Base-by-base conservation (phyloP, 176 grass and related monocot species). In the Cocos nucifera region DNA sequence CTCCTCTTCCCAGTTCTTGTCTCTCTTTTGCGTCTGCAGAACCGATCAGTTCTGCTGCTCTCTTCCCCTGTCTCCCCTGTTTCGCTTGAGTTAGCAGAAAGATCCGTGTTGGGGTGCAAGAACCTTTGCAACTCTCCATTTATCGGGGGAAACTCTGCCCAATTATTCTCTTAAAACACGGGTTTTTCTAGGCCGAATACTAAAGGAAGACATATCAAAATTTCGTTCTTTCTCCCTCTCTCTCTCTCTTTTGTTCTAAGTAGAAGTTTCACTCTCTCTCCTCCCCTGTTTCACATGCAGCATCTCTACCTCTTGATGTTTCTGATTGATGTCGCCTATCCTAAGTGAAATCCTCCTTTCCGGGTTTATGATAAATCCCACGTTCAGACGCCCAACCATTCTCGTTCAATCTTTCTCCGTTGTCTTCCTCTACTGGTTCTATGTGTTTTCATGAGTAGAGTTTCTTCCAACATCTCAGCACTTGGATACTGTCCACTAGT, bases 381-480 rank as follows among this genome's bases (percentile, higher is more conserved):
- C 27, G 19, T 62, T 80, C 55, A 61, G 72, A 69, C 77, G 63
- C 21, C 49, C 62, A n/a, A 80, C 78, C 32, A 62, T 80, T 23
- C 63, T 83, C 49, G 89, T 82, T 15, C 85, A 95, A 54, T 95
- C 89, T 64, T 83, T 95, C 69, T 95, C 89, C 25, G 69, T 95
- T n/a, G 82, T 76, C 35, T 95, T 89, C 62, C 89, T 95, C 69
- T 95, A 89, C 78, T 95, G 89, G 89, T 89, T 95, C 78, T 95
- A 95, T 35, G 82, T 95, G 48, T 95, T 95, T 78, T 95, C 89
- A 89, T 89, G 76, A 85, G 35, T 21, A 21, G 9, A 44, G 65
- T 58, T 51, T 15, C 16, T 27, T 58, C 9, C 21, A 19, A 59
- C 58, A 59, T 22, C 19, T 10, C 44, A 39, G 39, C 22, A 60